Evolutionary conservation across 352 stramenopile genomes (phyloP).

Genomic region (Globisporangium cylindrosporum): DNA sequence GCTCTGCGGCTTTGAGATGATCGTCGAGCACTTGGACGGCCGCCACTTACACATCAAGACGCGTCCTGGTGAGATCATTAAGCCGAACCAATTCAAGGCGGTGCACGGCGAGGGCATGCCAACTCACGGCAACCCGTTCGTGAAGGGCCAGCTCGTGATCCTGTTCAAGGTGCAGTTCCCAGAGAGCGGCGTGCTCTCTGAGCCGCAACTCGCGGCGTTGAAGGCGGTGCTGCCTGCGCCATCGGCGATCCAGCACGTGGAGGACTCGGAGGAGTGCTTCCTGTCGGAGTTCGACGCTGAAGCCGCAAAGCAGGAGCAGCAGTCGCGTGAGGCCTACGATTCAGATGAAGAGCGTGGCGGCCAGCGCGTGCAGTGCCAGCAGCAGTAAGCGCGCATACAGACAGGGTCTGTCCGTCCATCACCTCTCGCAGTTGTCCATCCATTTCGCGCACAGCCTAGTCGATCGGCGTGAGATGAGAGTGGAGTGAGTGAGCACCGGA

Average conservation of each 20-base stretch:
- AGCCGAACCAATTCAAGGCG: slow-evolving; percentile 91
- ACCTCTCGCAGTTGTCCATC: neutral
- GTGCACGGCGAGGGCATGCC: slow-evolving; percentile 98
- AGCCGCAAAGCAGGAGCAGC: slow-evolving; percentile 78
- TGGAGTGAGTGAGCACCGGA: neutral
- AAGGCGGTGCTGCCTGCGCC: slow-evolving; percentile 56
- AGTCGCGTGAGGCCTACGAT: slow-evolving; percentile 79
- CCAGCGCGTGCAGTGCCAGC: slow-evolving; percentile 86
- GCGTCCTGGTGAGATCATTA: slow-evolving; percentile 91
- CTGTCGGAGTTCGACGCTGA: slow-evolving; percentile 93
- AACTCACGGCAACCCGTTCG: slow-evolving; percentile 96
- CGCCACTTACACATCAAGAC: slow-evolving; percentile 92
- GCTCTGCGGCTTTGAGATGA: slow-evolving; percentile 89
- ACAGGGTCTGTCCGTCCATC: neutral
- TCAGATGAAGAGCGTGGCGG: slow-evolving; percentile 93
- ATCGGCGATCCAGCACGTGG: slow-evolving; percentile 39
- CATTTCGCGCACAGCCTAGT: neutral
- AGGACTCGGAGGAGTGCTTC: slow-evolving; percentile 78
- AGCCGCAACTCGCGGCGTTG: slow-evolving; percentile 80
- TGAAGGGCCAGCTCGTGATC: slow-evolving; percentile 98
- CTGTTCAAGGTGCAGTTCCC: slow-evolving; percentile 97
- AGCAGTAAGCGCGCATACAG: slow-evolving; percentile 61
- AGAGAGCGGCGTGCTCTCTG: slow-evolving; percentile 81
- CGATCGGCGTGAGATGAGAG: neutral
- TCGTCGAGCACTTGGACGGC: slow-evolving; percentile 92